Evolutionary conservation across 2,329 filamentous ascomycete genomes (phyloP).

Genomic region (Thyridium curvatum): DNA sequence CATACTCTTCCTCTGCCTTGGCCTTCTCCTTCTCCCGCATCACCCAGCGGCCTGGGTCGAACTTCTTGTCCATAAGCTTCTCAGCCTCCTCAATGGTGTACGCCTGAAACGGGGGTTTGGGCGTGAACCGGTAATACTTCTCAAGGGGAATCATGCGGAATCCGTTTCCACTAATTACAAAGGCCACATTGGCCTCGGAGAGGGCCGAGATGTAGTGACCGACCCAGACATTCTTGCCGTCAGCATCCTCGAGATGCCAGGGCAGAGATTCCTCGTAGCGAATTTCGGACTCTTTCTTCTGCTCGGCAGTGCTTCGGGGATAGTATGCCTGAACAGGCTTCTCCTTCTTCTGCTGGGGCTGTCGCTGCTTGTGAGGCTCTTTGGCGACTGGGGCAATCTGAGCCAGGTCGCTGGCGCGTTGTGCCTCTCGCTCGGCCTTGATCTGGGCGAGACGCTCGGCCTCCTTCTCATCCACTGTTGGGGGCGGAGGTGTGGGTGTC

Average conservation of each 20-base stretch:
- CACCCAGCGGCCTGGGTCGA: conserved; percentile 73
- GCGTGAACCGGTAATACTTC: conserved; percentile 87
- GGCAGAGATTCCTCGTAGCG: conserved; percentile 93
- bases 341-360: conserved; percentile 65
- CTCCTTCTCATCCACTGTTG: conserved; percentile 48
- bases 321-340: conserved; percentile 75
- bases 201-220: conserved; percentile 86
- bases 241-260: conserved; percentile 95
- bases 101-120: conserved; percentile 72
- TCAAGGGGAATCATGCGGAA: conserved; percentile 89
- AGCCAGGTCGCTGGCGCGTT: conserved; percentile 80
- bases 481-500: conserved; percentile 24
- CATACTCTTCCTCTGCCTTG: conserved; percentile 52
- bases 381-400: conserved; percentile 84
- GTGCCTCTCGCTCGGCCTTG: conserved; percentile 75
- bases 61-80: conserved; percentile 72
- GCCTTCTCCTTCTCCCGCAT: conserved; percentile 60
- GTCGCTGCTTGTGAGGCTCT: conserved; percentile 40
- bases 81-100: conserved; percentile 82
- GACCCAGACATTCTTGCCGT: conserved; percentile 91
- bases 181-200: conserved; percentile 77
- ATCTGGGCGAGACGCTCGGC: conserved; percentile 60
- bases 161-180: conserved; percentile 61
- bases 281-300: conserved; percentile 63
- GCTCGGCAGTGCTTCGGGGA: conserved; percentile 73